These are phyloP conservation scores for Entomophthora muscae DNA, from an alignment of 371 early-diverging fungal genomes.

Conservation along the genomic window DNA sequence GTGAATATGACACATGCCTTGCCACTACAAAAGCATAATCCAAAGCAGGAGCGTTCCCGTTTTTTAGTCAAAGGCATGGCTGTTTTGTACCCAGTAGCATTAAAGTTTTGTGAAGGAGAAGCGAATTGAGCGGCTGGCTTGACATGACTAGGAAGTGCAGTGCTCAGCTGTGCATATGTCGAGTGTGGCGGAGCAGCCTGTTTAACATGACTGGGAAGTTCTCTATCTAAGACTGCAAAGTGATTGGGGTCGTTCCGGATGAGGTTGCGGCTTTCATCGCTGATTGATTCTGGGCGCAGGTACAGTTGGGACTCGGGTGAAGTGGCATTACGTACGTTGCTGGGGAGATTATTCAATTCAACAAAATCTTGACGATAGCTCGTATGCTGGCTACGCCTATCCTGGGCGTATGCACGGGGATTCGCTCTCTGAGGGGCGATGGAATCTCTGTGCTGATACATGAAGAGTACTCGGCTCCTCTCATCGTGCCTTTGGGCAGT, in stretches of 20 bases:
- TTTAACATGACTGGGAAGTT: neutral
- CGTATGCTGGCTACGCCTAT: neutral
- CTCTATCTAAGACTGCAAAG: neutral
- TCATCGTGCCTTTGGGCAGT: too few species aligned
- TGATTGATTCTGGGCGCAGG: neutral
- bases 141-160: neutral
- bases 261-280: neutral
- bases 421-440: neutral
- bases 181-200: neutral
- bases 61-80: neutral
- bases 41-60: slow-evolving; percentile 4
- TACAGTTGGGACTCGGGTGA: neutral
- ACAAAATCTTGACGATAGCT: neutral
- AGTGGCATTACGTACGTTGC: neutral
- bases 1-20: slow-evolving; percentile 4
- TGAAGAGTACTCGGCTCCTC: too few species aligned
- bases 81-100: neutral
- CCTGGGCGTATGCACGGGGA: neutral
- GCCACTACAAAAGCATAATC: neutral
- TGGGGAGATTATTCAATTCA: slow-evolving; percentile 1
- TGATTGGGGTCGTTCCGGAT: neutral
- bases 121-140: neutral
- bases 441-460: neutral
- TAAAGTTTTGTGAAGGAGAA: neutral
- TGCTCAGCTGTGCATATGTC: neutral